phyloP scores from a whole-genome alignment of 2,329 filamentous ascomycete species.

The Diaporthe sp. region DNA sequence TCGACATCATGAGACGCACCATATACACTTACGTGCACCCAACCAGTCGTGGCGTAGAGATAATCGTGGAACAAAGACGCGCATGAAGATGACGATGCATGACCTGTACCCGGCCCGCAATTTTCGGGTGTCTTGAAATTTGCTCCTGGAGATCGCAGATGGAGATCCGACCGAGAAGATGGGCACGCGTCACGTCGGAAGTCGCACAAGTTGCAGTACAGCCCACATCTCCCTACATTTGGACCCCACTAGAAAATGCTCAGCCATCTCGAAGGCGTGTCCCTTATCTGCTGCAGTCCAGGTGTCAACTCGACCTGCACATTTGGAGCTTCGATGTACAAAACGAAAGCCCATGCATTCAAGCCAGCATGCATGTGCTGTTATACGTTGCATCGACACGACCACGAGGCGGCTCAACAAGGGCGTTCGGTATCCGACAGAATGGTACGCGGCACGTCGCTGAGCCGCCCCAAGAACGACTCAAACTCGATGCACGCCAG shows the following conservation, averaged over 20 bases:
- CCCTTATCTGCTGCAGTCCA: background rate
- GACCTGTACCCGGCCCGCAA: conserved; percentile 12
- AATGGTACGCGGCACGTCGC: background rate
- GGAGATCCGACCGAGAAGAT: background rate
- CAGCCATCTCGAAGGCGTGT: conserved; percentile 11
- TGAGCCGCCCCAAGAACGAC: background rate
- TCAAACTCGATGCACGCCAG: background rate
- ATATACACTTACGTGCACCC: background rate
- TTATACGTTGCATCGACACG: background rate
- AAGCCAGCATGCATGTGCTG: background rate
- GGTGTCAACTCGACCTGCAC: background rate
- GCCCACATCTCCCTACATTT: background rate
- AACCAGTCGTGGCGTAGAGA: background rate
- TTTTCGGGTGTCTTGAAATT: conserved; percentile 6
- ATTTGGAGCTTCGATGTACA: background rate
- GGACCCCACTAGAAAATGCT: background rate
- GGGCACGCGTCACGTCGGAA: conserved; percentile 19
- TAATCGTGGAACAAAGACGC: background rate
- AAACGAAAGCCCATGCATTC: background rate
- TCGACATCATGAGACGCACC: too few species aligned
- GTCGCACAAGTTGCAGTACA: background rate
- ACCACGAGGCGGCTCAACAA: background rate
- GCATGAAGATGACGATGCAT: conserved; percentile 17
- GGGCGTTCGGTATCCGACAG: background rate
- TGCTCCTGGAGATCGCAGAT: conserved; percentile 1